These are phyloP conservation scores for Chaetomium strumarium DNA, from an alignment of 2,329 filamentous ascomycete species.

Conservation along the genomic window DNA sequence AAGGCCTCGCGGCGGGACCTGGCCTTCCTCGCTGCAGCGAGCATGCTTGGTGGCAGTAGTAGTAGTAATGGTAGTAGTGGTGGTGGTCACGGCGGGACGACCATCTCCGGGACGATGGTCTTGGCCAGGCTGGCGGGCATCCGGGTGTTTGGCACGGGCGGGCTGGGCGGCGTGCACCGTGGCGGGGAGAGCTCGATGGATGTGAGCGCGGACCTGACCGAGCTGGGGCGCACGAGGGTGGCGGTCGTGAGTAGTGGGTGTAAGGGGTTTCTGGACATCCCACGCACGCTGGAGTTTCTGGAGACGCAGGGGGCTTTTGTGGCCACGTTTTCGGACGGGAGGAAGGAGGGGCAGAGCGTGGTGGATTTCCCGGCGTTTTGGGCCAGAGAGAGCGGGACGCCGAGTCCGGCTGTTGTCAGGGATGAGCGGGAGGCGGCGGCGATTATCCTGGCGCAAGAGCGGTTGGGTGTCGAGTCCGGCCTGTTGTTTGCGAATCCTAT, in stretches of 20 bases:
- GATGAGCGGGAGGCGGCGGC: conserved; percentile 78
- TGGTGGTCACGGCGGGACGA: conserved; percentile 79
- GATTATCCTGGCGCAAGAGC: conserved; percentile 76
- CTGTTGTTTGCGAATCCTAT: conserved; percentile 87
- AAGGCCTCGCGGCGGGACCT: conserved; percentile 89
- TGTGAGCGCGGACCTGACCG: conserved; percentile 89
- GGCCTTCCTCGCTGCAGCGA: conserved; percentile 60
- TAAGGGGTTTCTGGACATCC: conserved; percentile 94
- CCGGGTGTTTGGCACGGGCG: conserved; percentile 88
- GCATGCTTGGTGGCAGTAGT: conserved; percentile 48
- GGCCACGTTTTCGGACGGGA: conserved; percentile 82
- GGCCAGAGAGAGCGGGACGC: conserved; percentile 76
- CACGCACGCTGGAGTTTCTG: conserved; percentile 74
- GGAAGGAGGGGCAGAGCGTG: conserved; percentile 49
- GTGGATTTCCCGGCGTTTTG: conserved; percentile 93
- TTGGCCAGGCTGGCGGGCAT: conserved; percentile 83
- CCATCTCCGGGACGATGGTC: conserved; percentile 88
- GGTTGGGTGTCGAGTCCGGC: conserved; percentile 67
- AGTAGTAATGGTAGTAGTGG: background rate
- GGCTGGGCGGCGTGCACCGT: conserved; percentile 88
- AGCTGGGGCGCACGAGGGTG: conserved; percentile 83
- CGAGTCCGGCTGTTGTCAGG: conserved; percentile 68
- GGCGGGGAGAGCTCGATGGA: conserved; percentile 85
- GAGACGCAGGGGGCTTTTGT: conserved; percentile 73
- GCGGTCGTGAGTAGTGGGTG: conserved; percentile 86